These are phyloP conservation scores for Tetrahymena elliotti DNA, from an alignment of 73 alveolate genomes.

Conservation along the genomic window DNA sequence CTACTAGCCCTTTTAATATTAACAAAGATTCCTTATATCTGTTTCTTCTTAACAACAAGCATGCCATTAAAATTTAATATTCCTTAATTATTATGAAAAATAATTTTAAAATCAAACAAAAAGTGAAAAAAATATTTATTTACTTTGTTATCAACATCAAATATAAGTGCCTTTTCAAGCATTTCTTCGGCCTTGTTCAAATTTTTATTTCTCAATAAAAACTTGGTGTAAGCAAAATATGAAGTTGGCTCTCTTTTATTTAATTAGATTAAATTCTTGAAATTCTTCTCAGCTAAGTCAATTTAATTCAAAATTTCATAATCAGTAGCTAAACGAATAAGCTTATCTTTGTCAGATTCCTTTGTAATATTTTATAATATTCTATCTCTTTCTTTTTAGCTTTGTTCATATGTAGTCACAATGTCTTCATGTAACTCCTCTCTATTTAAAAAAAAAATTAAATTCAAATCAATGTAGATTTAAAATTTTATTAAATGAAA, in stretches of 20 bases:
- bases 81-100: not conserved
- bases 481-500: not conserved
- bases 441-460: conserved; percentile 46
- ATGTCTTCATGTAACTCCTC: conserved; percentile 90
- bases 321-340: conserved; percentile 81
- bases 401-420: conserved; percentile 49
- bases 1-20: conserved; percentile 44
- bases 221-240: conserved; percentile 55
- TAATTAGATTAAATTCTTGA: conserved; percentile 51
- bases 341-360: conserved; percentile 78
- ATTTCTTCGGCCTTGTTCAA: conserved; percentile 63
- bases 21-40: conserved; percentile 57
- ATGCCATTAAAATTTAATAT: conserved; percentile 37
- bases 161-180: conserved; percentile 58
- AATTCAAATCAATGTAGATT: not conserved
- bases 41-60: conserved; percentile 28
- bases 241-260: conserved; percentile 66
- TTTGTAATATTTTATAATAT: conserved; percentile 46
- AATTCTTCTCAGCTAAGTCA: conserved; percentile 68
- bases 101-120: not conserved
- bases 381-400: conserved; percentile 72
- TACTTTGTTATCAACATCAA: conserved; percentile 39
- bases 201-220: conserved; percentile 60
- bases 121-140: conserved; percentile 24
- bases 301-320: conserved; percentile 74